These are phyloP conservation scores for Wallacemonas sp. DNA, from an alignment of 208 protist genomes.

Conservation along the genomic window DNA sequence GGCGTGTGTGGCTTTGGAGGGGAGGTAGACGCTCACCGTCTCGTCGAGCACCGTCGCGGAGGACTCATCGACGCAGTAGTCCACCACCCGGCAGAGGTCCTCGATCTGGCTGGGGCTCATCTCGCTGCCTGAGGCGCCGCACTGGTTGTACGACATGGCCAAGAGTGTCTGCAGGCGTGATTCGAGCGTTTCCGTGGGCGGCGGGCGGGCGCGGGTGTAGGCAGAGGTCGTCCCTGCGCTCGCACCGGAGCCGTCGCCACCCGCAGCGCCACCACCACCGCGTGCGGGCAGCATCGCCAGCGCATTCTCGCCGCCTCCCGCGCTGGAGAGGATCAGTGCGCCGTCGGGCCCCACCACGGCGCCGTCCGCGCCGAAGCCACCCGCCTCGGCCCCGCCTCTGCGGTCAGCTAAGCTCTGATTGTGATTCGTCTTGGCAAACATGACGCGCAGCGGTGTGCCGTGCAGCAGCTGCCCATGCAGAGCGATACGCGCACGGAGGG, in stretches of 20 bases:
- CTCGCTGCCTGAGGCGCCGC: constrained; percentile 55
- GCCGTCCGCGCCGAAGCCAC: too few species aligned
- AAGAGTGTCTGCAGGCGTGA: constrained; percentile 68
- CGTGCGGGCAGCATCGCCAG: constrained; percentile 60
- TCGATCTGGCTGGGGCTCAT: constrained; percentile 75
- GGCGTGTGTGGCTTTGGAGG: constrained; percentile 67
- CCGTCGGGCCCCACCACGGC: constrained; percentile 39
- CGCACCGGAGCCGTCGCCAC: constrained; percentile 2
- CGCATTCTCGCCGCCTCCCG: constrained; percentile 24
- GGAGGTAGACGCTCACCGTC: constrained; percentile 59
- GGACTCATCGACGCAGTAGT: constrained; percentile 68
- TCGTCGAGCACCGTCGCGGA: constrained; percentile 54
- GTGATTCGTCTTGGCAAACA: constrained; percentile 86
- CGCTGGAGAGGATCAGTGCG: constrained; percentile 10
- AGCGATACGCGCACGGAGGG: constrained; percentile 51
- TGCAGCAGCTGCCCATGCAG: constrained; percentile 53
- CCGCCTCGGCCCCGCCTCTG: constrained; percentile 22
- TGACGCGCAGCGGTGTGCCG: constrained; percentile 77
- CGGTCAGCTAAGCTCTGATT: constrained; percentile 66
- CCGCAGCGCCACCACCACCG: constrained; percentile 23
- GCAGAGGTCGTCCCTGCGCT: constrained; percentile 18
- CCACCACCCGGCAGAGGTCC: constrained; percentile 62
- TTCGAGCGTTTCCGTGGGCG: constrained; percentile 68
- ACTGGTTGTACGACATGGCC: constrained; percentile 71
- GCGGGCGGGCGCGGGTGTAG: constrained; percentile 55